These are phyloP conservation scores for Fusarium multiceps DNA, from an alignment of 2,329 filamentous ascomycete genomes.

Conservation along the genomic window DNA sequence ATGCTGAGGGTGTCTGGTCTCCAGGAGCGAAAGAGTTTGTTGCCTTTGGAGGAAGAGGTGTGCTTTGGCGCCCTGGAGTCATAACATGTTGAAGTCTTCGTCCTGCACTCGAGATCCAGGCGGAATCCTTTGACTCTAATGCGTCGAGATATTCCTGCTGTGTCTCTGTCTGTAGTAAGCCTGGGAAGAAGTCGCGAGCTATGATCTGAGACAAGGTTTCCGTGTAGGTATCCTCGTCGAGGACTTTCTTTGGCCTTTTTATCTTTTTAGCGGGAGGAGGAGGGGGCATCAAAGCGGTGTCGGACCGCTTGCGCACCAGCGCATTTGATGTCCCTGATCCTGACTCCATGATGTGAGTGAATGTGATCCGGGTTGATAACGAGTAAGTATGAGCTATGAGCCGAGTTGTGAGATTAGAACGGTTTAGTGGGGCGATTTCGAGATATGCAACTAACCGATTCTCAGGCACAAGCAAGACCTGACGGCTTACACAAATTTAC, in stretches of 20 bases:
- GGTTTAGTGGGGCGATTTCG: constrained; percentile 18
- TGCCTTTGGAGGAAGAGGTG: constrained; percentile 35
- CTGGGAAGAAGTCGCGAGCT: constrained; percentile 95
- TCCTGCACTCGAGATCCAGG: constrained; percentile 87
- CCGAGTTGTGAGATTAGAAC: not conserved
- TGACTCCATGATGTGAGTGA: constrained; percentile 51
- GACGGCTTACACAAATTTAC: not conserved
- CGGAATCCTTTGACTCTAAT: constrained; percentile 82
- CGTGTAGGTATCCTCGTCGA: constrained; percentile 95
- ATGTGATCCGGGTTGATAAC: not conserved
- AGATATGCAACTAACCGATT: constrained; percentile 44
- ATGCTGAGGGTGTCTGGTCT: constrained; percentile 71
- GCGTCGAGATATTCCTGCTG: constrained; percentile 95
- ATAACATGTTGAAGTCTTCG: constrained; percentile 79
- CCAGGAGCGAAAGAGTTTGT: constrained; percentile 45
- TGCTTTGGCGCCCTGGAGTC: constrained; percentile 72
- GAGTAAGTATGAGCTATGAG: not conserved
- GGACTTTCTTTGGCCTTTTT: constrained; percentile 86
- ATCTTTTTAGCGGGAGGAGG: constrained; percentile 88
- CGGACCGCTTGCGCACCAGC: constrained; percentile 75
- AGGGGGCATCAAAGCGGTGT: constrained; percentile 82
- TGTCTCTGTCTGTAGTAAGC: constrained; percentile 83
- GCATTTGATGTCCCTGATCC: constrained; percentile 60
- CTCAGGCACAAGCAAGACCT: not conserved
- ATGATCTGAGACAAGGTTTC: constrained; percentile 93